phyloP scores from a whole-genome alignment of 805 yeast genomes.

The Ogataea methanolica region DNA sequence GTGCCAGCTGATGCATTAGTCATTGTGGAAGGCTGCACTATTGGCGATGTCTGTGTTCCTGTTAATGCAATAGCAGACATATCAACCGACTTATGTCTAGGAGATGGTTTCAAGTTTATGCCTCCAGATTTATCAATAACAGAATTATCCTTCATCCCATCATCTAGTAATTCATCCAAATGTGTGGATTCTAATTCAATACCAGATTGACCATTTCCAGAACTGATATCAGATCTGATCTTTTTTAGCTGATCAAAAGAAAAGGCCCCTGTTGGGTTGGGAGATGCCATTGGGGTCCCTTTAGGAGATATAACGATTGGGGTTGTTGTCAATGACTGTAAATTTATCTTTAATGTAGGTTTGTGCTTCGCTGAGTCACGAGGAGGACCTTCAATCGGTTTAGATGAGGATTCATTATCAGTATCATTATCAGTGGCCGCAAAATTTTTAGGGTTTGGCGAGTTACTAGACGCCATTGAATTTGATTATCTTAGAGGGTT shows the following conservation, averaged over 20 bases:
- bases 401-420: neutral
- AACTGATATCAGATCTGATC: conserved; percentile 5
- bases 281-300: conserved; percentile 28
- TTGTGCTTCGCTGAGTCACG: neutral
- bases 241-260: conserved; percentile 13
- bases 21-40: neutral
- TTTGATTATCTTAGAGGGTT: too few species aligned
- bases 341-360: conserved; percentile 17
- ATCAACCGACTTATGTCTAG: too few species aligned
- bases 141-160: neutral
- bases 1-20: neutral
- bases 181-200: conserved; percentile 1
- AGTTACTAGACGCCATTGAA: too few species aligned
- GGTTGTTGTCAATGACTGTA: conserved; percentile 16
- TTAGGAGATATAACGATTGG: conserved; percentile 29
- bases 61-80: neutral
- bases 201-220: neutral
- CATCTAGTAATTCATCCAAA: conserved; percentile 10
- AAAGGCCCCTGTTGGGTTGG: conserved; percentile 15
- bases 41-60: neutral
- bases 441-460: too few species aligned
- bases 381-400: neutral
- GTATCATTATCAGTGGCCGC: neutral
- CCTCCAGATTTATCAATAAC: too few species aligned
- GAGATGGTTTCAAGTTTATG: too few species aligned